A percentile compares a stretch with the other conserved stretches of the same genome.
phyloP scores from a whole-genome alignment of 192 early-diverging fungal genomes.

The Geranomyces michiganensis region DNA sequence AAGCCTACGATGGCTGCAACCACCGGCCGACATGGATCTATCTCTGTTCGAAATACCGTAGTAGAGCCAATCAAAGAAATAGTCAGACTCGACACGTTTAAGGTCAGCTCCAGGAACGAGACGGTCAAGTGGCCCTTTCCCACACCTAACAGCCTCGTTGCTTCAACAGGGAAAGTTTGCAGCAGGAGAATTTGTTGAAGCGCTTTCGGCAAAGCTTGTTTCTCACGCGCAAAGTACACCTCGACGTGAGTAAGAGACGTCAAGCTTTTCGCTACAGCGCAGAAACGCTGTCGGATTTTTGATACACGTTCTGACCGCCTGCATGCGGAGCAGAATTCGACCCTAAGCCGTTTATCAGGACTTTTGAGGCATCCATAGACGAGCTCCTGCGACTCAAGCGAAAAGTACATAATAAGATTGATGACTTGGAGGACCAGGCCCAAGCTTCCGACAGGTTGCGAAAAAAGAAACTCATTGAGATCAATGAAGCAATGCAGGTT shows the following conservation, averaged over 20 bases:
- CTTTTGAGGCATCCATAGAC: conserved; percentile 83
- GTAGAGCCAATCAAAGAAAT: conserved; percentile 15
- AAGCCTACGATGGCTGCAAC: too few species aligned
- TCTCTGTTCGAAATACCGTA: not conserved
- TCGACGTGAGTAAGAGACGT: conserved; percentile 14
- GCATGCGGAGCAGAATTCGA: conserved; percentile 64
- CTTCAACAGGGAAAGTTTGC: conserved; percentile 53
- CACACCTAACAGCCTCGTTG: too few species aligned
- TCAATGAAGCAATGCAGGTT: conserved; percentile 82
- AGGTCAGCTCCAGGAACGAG: too few species aligned
- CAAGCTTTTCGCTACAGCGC: too few species aligned
- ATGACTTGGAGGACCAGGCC: conserved; percentile 79
- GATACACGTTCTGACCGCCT: not conserved
- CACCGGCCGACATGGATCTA: too few species aligned
- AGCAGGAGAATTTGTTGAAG: conserved; percentile 62
- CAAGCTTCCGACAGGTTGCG: conserved; percentile 74
- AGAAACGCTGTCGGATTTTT: not conserved
- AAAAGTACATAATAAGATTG: conserved; percentile 80
- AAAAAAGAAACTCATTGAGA: conserved; percentile 75
- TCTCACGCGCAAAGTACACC: conserved; percentile 50
- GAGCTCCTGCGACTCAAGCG: conserved; percentile 77
- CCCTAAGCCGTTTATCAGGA: conserved; percentile 88
- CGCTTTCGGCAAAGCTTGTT: conserved; percentile 52
- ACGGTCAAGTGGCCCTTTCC: too few species aligned
- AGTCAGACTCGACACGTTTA: conserved; percentile 36